phyloP scores from a whole-genome alignment of 2,329 filamentous ascomycete genomes.

The Colletotrichum sidae region DNA sequence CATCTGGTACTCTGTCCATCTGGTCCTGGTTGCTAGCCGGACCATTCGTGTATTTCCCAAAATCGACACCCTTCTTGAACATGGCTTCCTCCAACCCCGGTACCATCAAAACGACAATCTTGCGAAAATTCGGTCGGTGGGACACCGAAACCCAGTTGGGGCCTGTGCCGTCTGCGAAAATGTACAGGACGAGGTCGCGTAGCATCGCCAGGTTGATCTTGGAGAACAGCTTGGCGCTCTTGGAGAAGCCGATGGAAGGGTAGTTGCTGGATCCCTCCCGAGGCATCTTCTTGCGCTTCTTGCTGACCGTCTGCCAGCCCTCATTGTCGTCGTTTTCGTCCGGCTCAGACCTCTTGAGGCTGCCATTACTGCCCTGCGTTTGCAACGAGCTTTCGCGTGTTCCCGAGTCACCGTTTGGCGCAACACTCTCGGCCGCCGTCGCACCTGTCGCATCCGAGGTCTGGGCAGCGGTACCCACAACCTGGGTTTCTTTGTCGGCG shows the following conservation, averaged over 20 bases:
- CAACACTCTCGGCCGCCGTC: slow-evolving; percentile 2
- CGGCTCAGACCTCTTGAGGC: slow-evolving; percentile 62
- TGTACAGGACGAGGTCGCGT: slow-evolving; percentile 73
- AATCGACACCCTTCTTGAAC: slow-evolving; percentile 75
- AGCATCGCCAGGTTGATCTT: slow-evolving; percentile 73
- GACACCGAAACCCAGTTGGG: slow-evolving; percentile 75
- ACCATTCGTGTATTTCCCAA: slow-evolving; percentile 55
- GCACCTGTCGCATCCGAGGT: not conserved
- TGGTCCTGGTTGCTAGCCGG: slow-evolving; percentile 39
- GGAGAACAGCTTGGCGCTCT: slow-evolving; percentile 67
- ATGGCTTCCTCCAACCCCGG: slow-evolving; percentile 91
- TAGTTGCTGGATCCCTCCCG: slow-evolving; percentile 67
- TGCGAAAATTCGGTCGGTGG: slow-evolving; percentile 74
- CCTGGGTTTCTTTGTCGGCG: not conserved
- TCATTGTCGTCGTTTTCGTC: slow-evolving; percentile 51
- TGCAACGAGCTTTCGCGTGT: slow-evolving; percentile 33
- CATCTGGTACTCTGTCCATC: slow-evolving; percentile 62
- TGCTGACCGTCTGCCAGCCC: slow-evolving; percentile 68
- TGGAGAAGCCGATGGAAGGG: slow-evolving; percentile 68
- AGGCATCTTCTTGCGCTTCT: slow-evolving; percentile 72
- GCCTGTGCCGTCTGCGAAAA: slow-evolving; percentile 73
- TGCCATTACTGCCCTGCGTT: slow-evolving; percentile 48
- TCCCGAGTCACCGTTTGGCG: not conserved
- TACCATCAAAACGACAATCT: slow-evolving; percentile 91
- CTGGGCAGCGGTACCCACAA: not conserved